A percentile compares a stretch with the other conserved stretches of the same genome.
Conservation (phyloP, 2,329 filamentous ascomycete species). For the Aureobasidium uvarum region DNA sequence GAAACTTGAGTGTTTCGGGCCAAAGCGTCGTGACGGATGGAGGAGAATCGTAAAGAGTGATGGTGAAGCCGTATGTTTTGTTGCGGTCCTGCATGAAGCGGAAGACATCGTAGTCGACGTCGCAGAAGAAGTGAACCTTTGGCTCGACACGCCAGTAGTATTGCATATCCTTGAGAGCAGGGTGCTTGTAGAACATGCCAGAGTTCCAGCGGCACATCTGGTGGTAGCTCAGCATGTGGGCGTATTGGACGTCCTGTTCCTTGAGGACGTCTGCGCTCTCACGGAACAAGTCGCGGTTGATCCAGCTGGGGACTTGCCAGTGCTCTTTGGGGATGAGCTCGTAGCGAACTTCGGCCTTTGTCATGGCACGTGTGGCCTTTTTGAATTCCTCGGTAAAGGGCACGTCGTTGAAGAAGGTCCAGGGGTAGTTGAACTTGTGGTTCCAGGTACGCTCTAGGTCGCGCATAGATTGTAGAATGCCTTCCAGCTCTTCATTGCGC, state of each 20-base stretch:
- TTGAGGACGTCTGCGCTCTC: conserved; percentile 81
- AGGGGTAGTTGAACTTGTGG: conserved; percentile 98
- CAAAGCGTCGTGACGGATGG: conserved; percentile 82
- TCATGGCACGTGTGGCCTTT: conserved; percentile 70
- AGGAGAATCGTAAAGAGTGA: conserved; percentile 92
- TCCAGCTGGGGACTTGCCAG: conserved; percentile 90
- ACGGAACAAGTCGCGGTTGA: conserved; percentile 78
- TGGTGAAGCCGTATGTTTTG: conserved; percentile 91
- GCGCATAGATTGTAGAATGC: conserved; percentile 81
- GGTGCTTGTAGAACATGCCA: conserved; percentile 96
- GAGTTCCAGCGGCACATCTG: conserved; percentile 99
- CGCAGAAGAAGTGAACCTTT: conserved; percentile 98
- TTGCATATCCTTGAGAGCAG: conserved; percentile 73
- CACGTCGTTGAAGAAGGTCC: conserved; percentile 98
- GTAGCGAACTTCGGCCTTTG: conserved; percentile 84
- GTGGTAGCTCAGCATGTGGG: conserved; percentile 84
- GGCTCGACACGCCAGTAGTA: conserved; percentile 99
- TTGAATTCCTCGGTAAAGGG: conserved; percentile 95
- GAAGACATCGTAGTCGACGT: conserved; percentile 98
- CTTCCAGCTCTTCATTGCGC: conserved; percentile 81
- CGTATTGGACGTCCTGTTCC: conserved; percentile 87
- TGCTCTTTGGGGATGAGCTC: conserved; percentile 91
- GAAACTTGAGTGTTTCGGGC: conserved; percentile 93
- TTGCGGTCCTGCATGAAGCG: conserved; percentile 97
- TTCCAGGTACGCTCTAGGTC: conserved; percentile 97